Conservation (phyloP, 2,329 filamentous ascomycete species). For the Neonectria coccinea region DNA sequence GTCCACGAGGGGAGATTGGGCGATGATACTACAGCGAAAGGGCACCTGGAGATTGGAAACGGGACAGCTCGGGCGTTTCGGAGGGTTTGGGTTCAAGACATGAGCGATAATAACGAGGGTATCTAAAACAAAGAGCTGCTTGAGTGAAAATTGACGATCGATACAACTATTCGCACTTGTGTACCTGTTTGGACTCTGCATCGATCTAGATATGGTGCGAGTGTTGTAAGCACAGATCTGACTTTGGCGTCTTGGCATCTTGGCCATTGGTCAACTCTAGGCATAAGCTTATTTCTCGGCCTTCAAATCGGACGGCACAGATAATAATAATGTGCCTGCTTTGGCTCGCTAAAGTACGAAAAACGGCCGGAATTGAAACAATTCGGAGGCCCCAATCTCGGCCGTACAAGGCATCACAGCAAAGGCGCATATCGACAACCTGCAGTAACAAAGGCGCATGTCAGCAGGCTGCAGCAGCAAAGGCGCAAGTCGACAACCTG, state of each 20-base stretch:
- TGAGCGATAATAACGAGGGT: constrained; percentile 8
- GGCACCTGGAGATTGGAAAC: not conserved
- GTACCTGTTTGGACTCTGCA: not conserved
- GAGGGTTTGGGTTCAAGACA: constrained; percentile 8
- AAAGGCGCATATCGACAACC: not conserved
- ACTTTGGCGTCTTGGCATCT: not conserved
- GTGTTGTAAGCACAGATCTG: not conserved
- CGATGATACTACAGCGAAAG: constrained; percentile 17
- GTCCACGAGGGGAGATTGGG: not conserved
- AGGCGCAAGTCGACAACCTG: not conserved
- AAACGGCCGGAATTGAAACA: not conserved
- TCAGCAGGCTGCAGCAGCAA: not conserved
- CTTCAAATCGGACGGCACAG: not conserved
- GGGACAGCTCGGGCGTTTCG: constrained; percentile 19
- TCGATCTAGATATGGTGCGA: not conserved
- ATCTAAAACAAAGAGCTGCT: constrained; percentile 8
- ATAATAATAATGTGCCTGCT: not conserved
- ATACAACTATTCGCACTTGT: not conserved
- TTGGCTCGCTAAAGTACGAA: not conserved
- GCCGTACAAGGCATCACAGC: not conserved
- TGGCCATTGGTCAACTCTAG: not conserved
- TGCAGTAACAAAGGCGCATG: not conserved
- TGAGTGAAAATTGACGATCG: constrained; percentile 11
- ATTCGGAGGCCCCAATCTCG: not conserved
- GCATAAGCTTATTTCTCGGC: not conserved